A percentile compares a stretch with the other conserved stretches of the same genome.
Conservation (phyloP, 2,329 filamentous ascomycete species). For the Fusarium sacchari region DNA sequence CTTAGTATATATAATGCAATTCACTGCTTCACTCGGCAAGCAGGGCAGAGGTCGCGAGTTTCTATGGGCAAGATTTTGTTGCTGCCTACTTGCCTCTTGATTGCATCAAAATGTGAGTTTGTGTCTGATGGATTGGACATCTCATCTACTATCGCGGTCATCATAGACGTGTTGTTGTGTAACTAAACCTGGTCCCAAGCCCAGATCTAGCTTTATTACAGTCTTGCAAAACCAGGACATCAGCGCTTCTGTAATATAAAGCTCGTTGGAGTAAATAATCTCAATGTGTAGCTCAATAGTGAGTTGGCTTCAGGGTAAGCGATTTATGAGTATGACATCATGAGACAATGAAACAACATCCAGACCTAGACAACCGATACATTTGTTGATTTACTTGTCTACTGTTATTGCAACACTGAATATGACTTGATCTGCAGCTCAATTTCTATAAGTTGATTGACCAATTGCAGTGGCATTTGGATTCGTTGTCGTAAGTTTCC, state of each 20-base stretch:
- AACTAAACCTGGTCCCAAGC: not conserved
- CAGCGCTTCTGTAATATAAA: not conserved
- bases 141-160: not conserved
- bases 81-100: accelerated
- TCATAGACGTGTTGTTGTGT: accelerated
- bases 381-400: no score
- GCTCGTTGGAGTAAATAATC: accelerated
- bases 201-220: no score
- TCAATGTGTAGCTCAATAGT: not conserved
- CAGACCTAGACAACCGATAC: not conserved
- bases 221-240: not conserved
- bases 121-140: not conserved
- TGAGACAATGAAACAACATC: not conserved
- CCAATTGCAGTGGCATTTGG: not conserved
- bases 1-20: not conserved
- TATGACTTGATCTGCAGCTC: no score
- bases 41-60: no score
- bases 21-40: not conserved
- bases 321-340: not conserved
- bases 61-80: not conserved
- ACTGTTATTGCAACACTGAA: no score
- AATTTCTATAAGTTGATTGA: not conserved
- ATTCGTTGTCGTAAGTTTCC: no score
- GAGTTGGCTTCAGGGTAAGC: not conserved
- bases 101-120: not conserved